Conservation (phyloP, 1,284 basidiomycete genomes). For the Heliocybe sulcata region DNA sequence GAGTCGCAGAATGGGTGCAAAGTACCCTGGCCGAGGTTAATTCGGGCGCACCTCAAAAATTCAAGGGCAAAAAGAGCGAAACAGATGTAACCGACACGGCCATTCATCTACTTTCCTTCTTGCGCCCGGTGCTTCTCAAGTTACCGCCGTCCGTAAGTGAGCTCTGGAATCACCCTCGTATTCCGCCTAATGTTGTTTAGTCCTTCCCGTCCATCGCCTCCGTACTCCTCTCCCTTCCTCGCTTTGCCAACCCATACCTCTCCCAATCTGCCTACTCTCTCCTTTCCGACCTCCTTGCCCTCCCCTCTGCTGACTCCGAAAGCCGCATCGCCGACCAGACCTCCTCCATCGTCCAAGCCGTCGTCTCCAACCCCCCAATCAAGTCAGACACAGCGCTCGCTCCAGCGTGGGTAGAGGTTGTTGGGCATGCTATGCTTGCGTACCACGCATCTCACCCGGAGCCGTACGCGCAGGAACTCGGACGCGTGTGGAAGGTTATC, state of each 20-base stretch:
- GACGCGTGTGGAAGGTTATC: constrained; percentile 68
- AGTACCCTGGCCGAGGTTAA: constrained; percentile 62
- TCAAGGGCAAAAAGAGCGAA: constrained; percentile 58
- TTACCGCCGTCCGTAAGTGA: constrained; percentile 57
- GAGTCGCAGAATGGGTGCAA: constrained; percentile 76
- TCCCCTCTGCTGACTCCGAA: constrained; percentile 40
- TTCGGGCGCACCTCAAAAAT: constrained; percentile 50
- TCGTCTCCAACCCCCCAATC: constrained; percentile 69
- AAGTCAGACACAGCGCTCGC: constrained; percentile 54
- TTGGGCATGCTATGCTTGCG: constrained; percentile 64
- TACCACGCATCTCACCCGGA: constrained; percentile 42
- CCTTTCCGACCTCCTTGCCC: constrained; percentile 67
- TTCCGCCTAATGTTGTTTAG: constrained; percentile 30
- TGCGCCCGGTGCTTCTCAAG: constrained; percentile 59
- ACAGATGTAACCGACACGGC: constrained; percentile 63
- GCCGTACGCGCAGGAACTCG: constrained; percentile 45
- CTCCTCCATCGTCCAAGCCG: constrained; percentile 63
- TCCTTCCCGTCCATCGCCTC: constrained; percentile 62
- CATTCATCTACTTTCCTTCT: constrained; percentile 75
- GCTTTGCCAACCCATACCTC: constrained; percentile 79
- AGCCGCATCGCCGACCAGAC: constrained; percentile 39
- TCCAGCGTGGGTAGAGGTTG: constrained; percentile 68
- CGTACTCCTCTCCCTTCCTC: constrained; percentile 71
- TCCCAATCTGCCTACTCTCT: constrained; percentile 79
- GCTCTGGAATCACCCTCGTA: constrained; percentile 3